These are phyloP conservation scores for Myxozyma neotropica DNA, from an alignment of 805 yeast species.

Conservation along the genomic window DNA sequence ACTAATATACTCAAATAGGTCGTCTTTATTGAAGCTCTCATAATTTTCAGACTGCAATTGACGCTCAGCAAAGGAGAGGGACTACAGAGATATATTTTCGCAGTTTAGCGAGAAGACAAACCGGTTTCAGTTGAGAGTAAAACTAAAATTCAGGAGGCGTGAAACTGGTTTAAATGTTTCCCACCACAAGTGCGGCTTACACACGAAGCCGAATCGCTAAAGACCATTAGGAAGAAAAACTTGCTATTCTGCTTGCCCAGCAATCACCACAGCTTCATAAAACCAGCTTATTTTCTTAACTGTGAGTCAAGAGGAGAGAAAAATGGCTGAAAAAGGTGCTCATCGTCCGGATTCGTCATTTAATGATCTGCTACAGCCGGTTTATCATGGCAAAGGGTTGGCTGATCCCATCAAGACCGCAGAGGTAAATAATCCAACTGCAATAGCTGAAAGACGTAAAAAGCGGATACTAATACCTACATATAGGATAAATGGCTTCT, in stretches of 20 bases:
- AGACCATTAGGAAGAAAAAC: not conserved
- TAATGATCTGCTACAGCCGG: conserved; percentile 74
- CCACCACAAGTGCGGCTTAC: conserved; percentile 15
- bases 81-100: not conserved
- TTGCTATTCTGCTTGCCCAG: not conserved
- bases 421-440: conserved; percentile 43
- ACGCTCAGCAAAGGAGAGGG: not conserved
- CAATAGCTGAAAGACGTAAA: not conserved
- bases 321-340: not conserved
- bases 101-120: not conserved
- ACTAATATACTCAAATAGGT: not conserved
- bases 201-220: not conserved
- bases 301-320: not conserved
- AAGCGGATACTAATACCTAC: not conserved
- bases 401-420: conserved; percentile 90
- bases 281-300: too few species aligned
- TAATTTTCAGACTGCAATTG: not conserved
- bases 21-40: not conserved
- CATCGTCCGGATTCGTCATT: conserved; percentile 44
- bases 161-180: not conserved
- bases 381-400: conserved; percentile 80
- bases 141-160: conserved; percentile 4
- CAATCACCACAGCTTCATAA: too few species aligned
- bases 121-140: not conserved
- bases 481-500: conserved; percentile 86